These are phyloP conservation scores for Boletus tomentosulus DNA, from an alignment of 768 basidiomycete species.

Conservation along the genomic window DNA sequence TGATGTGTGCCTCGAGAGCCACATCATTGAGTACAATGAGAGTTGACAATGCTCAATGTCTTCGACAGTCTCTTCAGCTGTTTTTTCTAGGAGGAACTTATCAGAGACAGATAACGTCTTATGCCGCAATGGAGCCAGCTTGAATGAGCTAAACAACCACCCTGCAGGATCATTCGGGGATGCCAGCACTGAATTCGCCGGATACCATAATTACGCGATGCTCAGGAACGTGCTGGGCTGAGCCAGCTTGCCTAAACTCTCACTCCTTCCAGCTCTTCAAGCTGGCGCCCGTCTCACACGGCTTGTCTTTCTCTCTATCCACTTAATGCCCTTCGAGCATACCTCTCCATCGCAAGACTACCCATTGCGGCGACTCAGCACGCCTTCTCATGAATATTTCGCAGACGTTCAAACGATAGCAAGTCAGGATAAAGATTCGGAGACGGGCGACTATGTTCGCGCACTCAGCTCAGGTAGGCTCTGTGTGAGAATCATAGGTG, in stretches of 20 bases:
- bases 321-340: neutral
- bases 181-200: neutral
- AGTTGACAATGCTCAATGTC: neutral
- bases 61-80: neutral
- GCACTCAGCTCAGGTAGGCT: constrained; percentile 19
- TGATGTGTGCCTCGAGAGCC: neutral
- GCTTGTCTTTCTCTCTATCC: neutral
- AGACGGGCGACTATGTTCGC: constrained; percentile 7
- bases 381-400: constrained; percentile 3
- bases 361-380: constrained; percentile 13
- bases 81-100: neutral
- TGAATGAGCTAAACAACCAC: neutral
- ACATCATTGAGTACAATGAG: neutral
- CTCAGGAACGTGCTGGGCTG: neutral
- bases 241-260: neutral
- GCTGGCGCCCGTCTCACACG: neutral
- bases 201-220: neutral
- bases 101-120: neutral
- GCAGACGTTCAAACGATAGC: constrained; percentile 11
- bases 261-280: neutral
- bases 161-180: no score
- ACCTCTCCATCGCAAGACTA: constrained; percentile 8
- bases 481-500: neutral
- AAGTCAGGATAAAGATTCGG: constrained; percentile 25
- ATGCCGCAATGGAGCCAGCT: neutral